Base-by-base conservation (phyloP, 495 filamentous ascomycete species). In the Penicillium canariense region DNA sequence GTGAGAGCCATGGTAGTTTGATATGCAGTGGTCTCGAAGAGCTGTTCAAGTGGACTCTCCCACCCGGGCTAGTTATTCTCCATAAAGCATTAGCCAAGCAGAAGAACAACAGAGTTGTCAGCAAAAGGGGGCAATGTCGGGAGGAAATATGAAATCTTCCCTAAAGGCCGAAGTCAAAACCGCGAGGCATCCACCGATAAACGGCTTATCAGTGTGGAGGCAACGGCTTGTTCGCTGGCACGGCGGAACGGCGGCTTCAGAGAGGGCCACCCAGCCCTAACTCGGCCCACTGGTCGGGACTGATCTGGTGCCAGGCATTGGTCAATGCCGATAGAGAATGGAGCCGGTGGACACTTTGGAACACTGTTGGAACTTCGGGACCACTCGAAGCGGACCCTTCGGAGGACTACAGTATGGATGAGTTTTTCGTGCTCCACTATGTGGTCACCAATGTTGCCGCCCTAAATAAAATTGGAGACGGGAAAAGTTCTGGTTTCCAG, bases 371-470 rank as follows among this genome's bases (percentile, higher is more conserved):
- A n/a, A n/a, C 20, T 30, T 17, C 26, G 15, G 31, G 32, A 50
- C 8, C 23, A 39, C 34, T 18, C 25, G 17, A 25, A 26, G 39
- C 39, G 39, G 43, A 46, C 23, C 12, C 27, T 15, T 46, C 26
- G 43, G 43, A n/a, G 25, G 42, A 18, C 30, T 32, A 12, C 30
- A 18, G 11, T 18, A 25, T 17, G 32, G 14, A 38, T 17, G 28
- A 50, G 38, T 50, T 35, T 25, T 35, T 42, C 38, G 11, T 42
- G 18, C 17, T 48, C 46, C 46, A 48, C 26, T 15, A 28, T 28
- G 23, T 22, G 22, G 31, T 36, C 47, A 50, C 10, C 27, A 18
- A 20, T 27, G 22, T 30, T n/a, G 25, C 43, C 25, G 43, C 43
- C 30, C 30, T 32, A 32, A 32, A 12, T 6, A 32, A 32, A 32